Conservation (phyloP, 2,329 filamentous ascomycete species). For the Colletotrichum magnum region DNA sequence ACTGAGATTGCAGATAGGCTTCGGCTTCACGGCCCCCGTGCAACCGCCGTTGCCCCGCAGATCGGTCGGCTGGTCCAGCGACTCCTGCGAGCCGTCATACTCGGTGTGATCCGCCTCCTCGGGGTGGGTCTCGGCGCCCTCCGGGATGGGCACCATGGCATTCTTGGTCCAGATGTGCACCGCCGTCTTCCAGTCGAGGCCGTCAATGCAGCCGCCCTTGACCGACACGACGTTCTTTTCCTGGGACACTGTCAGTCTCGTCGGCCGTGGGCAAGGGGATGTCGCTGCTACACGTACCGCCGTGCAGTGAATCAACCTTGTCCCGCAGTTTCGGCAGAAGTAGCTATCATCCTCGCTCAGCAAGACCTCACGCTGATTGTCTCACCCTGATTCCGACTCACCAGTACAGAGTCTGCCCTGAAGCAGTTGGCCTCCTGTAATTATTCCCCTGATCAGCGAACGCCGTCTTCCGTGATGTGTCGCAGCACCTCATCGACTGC, state of each 20-base stretch:
- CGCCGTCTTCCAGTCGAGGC: slow-evolving; percentile 71
- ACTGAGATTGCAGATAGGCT: not conserved
- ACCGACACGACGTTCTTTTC: slow-evolving; percentile 73
- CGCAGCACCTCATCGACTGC: not conserved
- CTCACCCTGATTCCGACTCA: slow-evolving; percentile 46
- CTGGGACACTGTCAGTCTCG: slow-evolving; percentile 49
- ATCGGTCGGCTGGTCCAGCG: slow-evolving; percentile 62
- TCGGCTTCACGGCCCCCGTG: not conserved
- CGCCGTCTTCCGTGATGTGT: not conserved
- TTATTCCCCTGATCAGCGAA: slow-evolving; percentile 37
- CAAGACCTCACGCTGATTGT: not conserved
- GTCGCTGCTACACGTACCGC: slow-evolving; percentile 67
- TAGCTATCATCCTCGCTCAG: slow-evolving; percentile 58
- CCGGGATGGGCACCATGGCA: slow-evolving; percentile 78
- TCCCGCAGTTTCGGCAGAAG: slow-evolving; percentile 77
- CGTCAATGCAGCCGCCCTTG: slow-evolving; percentile 77
- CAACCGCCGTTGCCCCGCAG: slow-evolving; percentile 51
- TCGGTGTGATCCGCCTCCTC: slow-evolving; percentile 64
- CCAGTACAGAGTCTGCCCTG: slow-evolving; percentile 72
- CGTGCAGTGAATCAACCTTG: slow-evolving; percentile 73
- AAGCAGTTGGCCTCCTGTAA: slow-evolving; percentile 68
- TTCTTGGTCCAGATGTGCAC: slow-evolving; percentile 78
- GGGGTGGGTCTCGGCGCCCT: slow-evolving; percentile 70
- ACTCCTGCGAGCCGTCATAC: slow-evolving; percentile 60
- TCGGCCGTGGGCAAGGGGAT: no score